Evolutionary conservation across 352 stramenopile genomes (phyloP).

Genomic region (Pythium phragmiticola): DNA sequence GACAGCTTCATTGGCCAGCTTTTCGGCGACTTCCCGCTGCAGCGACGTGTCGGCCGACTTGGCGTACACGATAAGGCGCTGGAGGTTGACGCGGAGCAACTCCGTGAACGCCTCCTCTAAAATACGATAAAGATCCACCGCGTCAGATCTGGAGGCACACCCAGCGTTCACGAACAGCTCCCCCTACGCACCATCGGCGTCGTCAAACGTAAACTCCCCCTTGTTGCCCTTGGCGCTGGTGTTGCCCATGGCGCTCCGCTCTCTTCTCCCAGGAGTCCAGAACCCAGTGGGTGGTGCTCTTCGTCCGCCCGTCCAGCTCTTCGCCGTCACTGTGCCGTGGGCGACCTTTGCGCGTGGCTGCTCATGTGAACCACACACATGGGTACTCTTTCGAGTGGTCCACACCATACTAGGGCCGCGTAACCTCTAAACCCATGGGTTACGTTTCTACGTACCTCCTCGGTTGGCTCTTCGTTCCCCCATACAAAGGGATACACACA

Average conservation of each 20-base stretch:
- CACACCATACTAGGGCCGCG: conserved; percentile 6
- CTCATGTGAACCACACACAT: conserved; percentile 23
- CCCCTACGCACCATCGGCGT: conserved; percentile 45
- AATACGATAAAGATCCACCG: background rate
- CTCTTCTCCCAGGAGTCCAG: background rate
- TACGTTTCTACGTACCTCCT: background rate
- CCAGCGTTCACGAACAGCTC: background rate
- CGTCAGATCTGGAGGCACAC: background rate
- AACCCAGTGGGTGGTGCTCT: background rate
- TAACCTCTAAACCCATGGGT: background rate
- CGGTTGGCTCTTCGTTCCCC: background rate
- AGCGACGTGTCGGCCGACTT: conserved; percentile 88
- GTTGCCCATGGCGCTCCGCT: conserved; percentile 36
- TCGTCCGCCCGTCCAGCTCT: background rate
- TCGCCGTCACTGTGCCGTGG: background rate
- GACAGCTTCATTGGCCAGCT: conserved; percentile 94
- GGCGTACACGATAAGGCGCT: conserved; percentile 91
- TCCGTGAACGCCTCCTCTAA: conserved; percentile 89
- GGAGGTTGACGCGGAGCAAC: conserved; percentile 86
- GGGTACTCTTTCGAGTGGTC: conserved; percentile 20
- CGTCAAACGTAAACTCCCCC: conserved; percentile 82
- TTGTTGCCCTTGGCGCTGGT: conserved; percentile 64
- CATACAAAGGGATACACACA: conserved; percentile 3
- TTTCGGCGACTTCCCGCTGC: conserved; percentile 92
- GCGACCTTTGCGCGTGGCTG: conserved; percentile 19